Evolutionary conservation across 23 red algal genomes (phyloP).

Genomic region (Gracilaria gracilis): DNA sequence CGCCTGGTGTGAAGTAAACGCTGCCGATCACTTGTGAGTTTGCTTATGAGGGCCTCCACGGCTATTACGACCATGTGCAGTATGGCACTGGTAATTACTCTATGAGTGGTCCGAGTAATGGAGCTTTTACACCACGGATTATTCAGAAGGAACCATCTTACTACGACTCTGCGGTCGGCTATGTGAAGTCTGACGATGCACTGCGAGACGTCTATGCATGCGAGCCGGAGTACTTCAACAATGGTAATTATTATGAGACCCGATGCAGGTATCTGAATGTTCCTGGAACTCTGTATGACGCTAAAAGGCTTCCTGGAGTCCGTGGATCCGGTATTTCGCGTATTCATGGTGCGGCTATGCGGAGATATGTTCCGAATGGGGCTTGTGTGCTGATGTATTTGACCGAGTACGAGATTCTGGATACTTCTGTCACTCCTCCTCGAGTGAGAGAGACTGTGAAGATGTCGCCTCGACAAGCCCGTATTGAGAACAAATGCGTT

Average conservation of each 20-base stretch:
- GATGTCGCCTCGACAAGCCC: slow-evolving; percentile 11
- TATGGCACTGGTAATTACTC: slow-evolving; percentile 1
- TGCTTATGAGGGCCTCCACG: not conserved
- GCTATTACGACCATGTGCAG: not conserved
- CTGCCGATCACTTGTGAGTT: not conserved
- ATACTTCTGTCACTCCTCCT: slow-evolving; percentile 18
- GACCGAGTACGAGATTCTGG: slow-evolving; percentile 23
- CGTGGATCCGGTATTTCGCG: slow-evolving; percentile 8
- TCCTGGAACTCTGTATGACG: not conserved
- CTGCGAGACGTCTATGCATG: slow-evolving; percentile 6
- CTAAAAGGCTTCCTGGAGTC: not conserved
- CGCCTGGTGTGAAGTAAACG: not conserved
- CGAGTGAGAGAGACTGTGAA: not conserved
- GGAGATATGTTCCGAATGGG: slow-evolving; percentile 24
- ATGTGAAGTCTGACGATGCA: not conserved
- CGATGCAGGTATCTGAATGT: slow-evolving; percentile 13
- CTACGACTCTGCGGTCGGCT: slow-evolving; percentile 7
- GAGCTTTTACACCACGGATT: slow-evolving; percentile 5
- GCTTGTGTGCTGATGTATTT: slow-evolving; percentile 35
- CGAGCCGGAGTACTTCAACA: slow-evolving; percentile 12
- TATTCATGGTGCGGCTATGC: not conserved
- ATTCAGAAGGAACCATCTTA: not conserved
- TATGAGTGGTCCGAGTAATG: not conserved
- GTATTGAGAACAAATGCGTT: slow-evolving; percentile 27
- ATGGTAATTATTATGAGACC: not conserved